Conservation (phyloP, 257 asterid genomes). For the Ehretia macrophylla region DNA sequence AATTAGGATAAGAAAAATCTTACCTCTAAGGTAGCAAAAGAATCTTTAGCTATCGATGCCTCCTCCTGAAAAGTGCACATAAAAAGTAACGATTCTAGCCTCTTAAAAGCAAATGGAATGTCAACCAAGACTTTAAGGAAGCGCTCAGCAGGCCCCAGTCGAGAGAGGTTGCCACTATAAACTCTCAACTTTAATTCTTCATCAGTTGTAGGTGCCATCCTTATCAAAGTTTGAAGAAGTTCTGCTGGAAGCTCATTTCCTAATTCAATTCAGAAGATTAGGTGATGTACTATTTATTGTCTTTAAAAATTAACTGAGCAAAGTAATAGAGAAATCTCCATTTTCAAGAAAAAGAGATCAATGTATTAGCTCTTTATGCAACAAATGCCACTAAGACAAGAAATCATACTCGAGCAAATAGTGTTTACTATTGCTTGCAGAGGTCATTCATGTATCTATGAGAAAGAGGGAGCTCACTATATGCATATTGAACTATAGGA, state of each 20-base stretch:
- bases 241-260: slow-evolving; percentile 93
- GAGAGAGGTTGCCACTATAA: slow-evolving; percentile 79
- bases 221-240: slow-evolving; percentile 62
- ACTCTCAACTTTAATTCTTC: slow-evolving; percentile 84
- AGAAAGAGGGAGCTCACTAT: too few relatives aligned
- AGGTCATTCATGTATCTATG: too few relatives aligned
- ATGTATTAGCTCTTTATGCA: too few relatives aligned
- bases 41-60: slow-evolving; percentile 42
- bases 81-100: slow-evolving; percentile 64
- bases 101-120: slow-evolving; percentile 80
- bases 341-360: slow-evolving; percentile 17
- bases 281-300: slow-evolving; percentile 6
- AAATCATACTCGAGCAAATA: too few relatives aligned
- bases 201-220: slow-evolving; percentile 86
- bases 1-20: slow-evolving; percentile 14
- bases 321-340: background rate
- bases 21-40: slow-evolving; percentile 76
- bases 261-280: slow-evolving; percentile 32
- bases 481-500: too few relatives aligned
- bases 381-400: too few relatives aligned
- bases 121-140: slow-evolving; percentile 78
- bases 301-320: slow-evolving; percentile 1
- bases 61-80: slow-evolving; percentile 84
- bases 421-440: too few relatives aligned
- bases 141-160: slow-evolving; percentile 77